phyloP scores from a whole-genome alignment of 352 stramenopile genomes.

The Globisporangium apiculatum region DNA sequence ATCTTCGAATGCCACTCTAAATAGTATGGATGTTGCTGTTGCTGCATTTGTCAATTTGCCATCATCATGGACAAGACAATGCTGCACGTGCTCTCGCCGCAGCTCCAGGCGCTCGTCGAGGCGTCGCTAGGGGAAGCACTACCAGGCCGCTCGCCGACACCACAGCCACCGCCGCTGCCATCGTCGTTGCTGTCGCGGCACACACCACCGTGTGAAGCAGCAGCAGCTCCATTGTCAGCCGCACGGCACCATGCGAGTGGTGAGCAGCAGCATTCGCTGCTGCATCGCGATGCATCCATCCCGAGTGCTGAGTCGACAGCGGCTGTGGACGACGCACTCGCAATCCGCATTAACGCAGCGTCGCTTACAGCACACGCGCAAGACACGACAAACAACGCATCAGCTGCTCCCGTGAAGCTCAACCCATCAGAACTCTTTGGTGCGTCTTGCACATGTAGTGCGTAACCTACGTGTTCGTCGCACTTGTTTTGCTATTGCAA shows the following conservation, averaged over 20 bases:
- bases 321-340: neutral
- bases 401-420: conserved; percentile 14
- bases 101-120: conserved; percentile 59
- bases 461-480: too few relatives aligned
- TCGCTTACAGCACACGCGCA: neutral
- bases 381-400: neutral
- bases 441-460: conserved; percentile 9
- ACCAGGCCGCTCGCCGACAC: neutral
- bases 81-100: conserved; percentile 48
- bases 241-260: neutral
- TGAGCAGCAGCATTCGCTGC: neutral
- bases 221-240: neutral
- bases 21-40: too few relatives aligned
- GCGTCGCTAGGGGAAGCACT: conserved; percentile 42
- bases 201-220: too few relatives aligned
- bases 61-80: conserved; percentile 7
- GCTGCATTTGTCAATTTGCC: too few relatives aligned
- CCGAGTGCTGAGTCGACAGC: neutral
- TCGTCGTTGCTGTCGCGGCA: too few relatives aligned
- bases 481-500: too few relatives aligned
- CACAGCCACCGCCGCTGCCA: neutral
- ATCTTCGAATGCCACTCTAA: too few relatives aligned
- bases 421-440: conserved; percentile 61
- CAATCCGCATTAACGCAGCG: too few relatives aligned
- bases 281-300: neutral